Percentiles rank a stretch among this genome's conserved stretches.
phyloP scores from a whole-genome alignment of 2,329 filamentous ascomycete genomes.

The Ascochyta koolunga region DNA sequence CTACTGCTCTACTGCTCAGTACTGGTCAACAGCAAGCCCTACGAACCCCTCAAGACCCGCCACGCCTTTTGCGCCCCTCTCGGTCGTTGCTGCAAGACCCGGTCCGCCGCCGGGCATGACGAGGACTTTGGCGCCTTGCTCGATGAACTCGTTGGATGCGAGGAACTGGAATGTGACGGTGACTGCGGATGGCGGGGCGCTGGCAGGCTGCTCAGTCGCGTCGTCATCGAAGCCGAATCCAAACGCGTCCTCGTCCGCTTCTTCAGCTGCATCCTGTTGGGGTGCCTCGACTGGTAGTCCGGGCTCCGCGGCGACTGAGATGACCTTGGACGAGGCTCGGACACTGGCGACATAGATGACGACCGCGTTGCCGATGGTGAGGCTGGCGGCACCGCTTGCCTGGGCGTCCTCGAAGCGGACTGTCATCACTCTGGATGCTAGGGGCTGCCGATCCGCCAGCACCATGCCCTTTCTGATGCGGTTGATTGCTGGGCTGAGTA shows the following conservation, averaged over 20 bases:
- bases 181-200: conserved; percentile 31
- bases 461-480: conserved; percentile 81
- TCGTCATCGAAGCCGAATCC: conserved; percentile 62
- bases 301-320: conserved; percentile 52
- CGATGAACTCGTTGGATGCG: conserved; percentile 73
- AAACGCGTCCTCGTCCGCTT: conserved; percentile 55
- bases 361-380: conserved; percentile 72
- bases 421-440: conserved; percentile 56
- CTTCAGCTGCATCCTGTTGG: conserved; percentile 13
- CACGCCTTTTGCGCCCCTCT: conserved; percentile 55
- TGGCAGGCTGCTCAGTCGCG: conserved; percentile 16
- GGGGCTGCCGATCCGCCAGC: conserved; percentile 65
- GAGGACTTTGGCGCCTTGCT: conserved; percentile 72
- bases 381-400: conserved; percentile 63
- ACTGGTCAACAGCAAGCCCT: conserved; percentile 60
- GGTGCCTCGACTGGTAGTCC: conserved; percentile 9
- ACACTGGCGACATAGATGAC: conserved; percentile 90
- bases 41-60: conserved; percentile 74
- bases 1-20: conserved; percentile 1
- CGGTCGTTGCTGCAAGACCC: conserved; percentile 62
- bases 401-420: conserved; percentile 67
- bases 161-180: conserved; percentile 72
- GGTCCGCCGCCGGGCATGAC: conserved; percentile 74
- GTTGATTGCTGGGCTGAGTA: conserved; percentile 38
- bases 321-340: conserved; percentile 76